Percentiles rank a stretch among this genome's conserved stretches.
phyloP scores from a whole-genome alignment of 179 eudicot species.

The Drosera spatulata region DNA sequence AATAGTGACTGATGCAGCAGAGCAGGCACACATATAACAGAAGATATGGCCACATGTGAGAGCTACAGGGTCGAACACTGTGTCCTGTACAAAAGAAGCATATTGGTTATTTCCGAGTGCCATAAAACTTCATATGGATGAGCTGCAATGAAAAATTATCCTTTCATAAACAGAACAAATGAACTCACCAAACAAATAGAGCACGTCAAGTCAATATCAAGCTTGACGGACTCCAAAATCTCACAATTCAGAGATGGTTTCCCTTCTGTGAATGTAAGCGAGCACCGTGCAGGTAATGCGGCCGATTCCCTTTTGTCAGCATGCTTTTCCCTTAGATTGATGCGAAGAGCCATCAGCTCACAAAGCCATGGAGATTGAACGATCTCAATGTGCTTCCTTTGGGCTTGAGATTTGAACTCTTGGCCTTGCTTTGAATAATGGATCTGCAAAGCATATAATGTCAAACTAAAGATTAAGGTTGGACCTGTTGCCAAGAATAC shows the following conservation, averaged over 20 bases:
- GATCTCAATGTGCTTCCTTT: constrained; percentile 74
- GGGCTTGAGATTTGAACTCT: constrained; percentile 82
- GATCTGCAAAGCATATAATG: constrained; percentile 23
- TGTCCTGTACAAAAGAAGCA: constrained; percentile 37
- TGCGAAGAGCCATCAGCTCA: constrained; percentile 91
- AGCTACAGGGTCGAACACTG: constrained; percentile 81
- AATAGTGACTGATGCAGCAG: constrained; percentile 75
- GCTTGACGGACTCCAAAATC: constrained; percentile 79
- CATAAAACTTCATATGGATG: too few relatives aligned
- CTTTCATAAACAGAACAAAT: too few relatives aligned
- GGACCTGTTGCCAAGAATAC: too few relatives aligned
- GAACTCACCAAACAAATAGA: constrained; percentile 84
- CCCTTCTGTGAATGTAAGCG: constrained; percentile 47
- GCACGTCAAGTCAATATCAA: constrained; percentile 81
- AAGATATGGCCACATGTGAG: constrained; percentile 86
- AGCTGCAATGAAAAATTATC: too few relatives aligned
- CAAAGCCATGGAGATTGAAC: constrained; percentile 98
- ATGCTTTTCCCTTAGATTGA: constrained; percentile 55
- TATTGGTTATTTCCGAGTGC: too few relatives aligned
- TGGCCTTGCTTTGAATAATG: constrained; percentile 91
- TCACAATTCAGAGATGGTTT: constrained; percentile 78
- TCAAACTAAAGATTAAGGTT: background rate
- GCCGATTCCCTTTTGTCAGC: constrained; percentile 19
- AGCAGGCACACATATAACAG: constrained; percentile 84
- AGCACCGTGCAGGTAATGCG: constrained; percentile 52